A percentile compares a stretch with the other conserved stretches of the same genome.
These are phyloP conservation scores for Choanephora cucurbitarum DNA, from an alignment of 371 early-diverging fungal genomes.

Conservation along the genomic window DNA sequence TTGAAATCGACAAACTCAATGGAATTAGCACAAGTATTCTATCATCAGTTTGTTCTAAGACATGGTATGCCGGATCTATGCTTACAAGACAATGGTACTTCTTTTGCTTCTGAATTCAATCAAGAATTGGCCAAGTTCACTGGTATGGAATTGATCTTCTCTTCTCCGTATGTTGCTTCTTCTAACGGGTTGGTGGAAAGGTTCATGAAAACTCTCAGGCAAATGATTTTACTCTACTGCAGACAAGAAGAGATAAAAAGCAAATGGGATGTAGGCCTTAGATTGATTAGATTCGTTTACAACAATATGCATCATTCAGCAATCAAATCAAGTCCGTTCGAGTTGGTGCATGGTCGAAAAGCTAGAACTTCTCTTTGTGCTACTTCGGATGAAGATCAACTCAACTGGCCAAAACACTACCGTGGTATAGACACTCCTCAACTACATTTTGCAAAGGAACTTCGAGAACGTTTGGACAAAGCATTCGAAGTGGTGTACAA, in stretches of 20 bases:
- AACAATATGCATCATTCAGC: background rate
- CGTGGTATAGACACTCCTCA: background rate
- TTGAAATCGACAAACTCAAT: background rate
- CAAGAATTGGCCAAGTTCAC: background rate
- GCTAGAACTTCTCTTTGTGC: background rate
- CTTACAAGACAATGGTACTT: background rate
- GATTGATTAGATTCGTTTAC: background rate
- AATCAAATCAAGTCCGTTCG: conserved; percentile 1
- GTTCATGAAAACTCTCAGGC: conserved; percentile 1
- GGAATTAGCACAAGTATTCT: background rate
- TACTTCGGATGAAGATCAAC: background rate
- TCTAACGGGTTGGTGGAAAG: conserved; percentile 9
- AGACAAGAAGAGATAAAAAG: background rate
- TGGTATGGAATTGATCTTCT: background rate
- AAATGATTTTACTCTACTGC: background rate
- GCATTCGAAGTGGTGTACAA: background rate
- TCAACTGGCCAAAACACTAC: background rate
- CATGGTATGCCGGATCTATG: background rate
- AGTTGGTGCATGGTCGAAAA: conserved; percentile 1
- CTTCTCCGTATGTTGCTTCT: background rate
- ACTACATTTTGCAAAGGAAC: background rate
- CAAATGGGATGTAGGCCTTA: background rate
- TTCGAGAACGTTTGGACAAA: background rate
- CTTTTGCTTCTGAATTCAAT: background rate
- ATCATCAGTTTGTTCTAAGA: background rate